phyloP scores from a whole-genome alignment of 768 basidiomycete species.

The Suillus americanus region DNA sequence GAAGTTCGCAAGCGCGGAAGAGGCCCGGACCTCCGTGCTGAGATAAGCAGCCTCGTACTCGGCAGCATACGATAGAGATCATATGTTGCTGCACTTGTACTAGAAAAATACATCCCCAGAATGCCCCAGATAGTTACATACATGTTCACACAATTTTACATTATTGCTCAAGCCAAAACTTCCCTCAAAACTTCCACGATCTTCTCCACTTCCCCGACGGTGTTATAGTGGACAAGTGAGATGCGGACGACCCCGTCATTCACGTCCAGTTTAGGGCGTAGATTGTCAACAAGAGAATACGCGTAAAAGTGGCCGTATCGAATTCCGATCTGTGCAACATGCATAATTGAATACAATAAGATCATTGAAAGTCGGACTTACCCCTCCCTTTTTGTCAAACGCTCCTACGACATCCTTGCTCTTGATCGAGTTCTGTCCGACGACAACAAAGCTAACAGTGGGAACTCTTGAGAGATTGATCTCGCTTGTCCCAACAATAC shows the following conservation, averaged over 20 bases:
- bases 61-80: too few relatives aligned
- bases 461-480: conserved; percentile 50
- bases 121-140: neutral
- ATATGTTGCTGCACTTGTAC: too few relatives aligned
- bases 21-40: conserved; percentile 4
- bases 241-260: conserved; percentile 72
- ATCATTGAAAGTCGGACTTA: conserved; percentile 35
- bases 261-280: conserved; percentile 56
- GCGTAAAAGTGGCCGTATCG: conserved; percentile 82
- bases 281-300: conserved; percentile 53
- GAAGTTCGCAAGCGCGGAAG: neutral
- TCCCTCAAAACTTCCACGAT: conserved; percentile 59
- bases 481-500: conserved; percentile 63
- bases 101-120: neutral
- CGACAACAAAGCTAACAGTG: conserved; percentile 72
- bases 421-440: conserved; percentile 51
- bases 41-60: neutral
- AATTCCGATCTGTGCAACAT: conserved; percentile 59
- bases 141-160: neutral
- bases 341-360: conserved; percentile 1
- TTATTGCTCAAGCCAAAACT: conserved; percentile 32
- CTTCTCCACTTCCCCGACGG: conserved; percentile 62
- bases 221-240: conserved; percentile 80
- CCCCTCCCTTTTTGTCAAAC: conserved; percentile 64
- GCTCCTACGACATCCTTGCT: conserved; percentile 63